Evolutionary conservation across 2,329 filamentous ascomycete species (phyloP).

Genomic region (Thermothelomyces thermophilus): DNA sequence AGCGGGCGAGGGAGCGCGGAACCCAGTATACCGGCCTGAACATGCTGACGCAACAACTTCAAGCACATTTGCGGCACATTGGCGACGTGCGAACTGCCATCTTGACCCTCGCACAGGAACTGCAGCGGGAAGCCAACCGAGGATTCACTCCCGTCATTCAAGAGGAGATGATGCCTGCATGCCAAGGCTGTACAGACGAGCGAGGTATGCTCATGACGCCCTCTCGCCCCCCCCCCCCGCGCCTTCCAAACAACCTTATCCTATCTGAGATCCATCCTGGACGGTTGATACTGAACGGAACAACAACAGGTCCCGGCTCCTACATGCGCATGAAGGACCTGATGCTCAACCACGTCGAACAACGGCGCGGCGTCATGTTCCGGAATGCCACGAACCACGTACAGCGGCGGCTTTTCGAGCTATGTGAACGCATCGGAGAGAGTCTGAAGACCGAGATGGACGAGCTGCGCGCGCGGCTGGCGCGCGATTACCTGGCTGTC

Average conservation of each 20-base stretch:
- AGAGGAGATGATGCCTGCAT: slow-evolving; percentile 22
- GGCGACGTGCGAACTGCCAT: slow-evolving; percentile 14
- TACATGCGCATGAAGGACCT: slow-evolving; percentile 25
- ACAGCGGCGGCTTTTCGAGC: slow-evolving; percentile 17
- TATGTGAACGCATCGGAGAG: slow-evolving; percentile 6
- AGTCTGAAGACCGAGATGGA: slow-evolving; percentile 8
- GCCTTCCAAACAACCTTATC: not conserved
- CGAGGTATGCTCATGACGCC: slow-evolving; percentile 9
- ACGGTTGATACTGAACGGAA: not conserved
- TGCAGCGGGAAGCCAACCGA: slow-evolving; percentile 25
- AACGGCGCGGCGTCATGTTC: slow-evolving; percentile 20
- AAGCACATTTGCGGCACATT: slow-evolving; percentile 13
- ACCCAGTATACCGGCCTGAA: slow-evolving; percentile 13
- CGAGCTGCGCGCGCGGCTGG: slow-evolving; percentile 8
- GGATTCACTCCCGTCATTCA: slow-evolving; percentile 23
- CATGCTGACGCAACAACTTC: slow-evolving; percentile 25
- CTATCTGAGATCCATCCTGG: not conserved
- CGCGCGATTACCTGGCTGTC: slow-evolving; percentile 19
- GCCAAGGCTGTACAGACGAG: slow-evolving; percentile 18
- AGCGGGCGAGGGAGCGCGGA: slow-evolving; percentile 12
- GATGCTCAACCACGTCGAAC: slow-evolving; percentile 23
- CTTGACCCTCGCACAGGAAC: slow-evolving; percentile 11
- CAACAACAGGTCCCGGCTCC: slow-evolving; percentile 18
- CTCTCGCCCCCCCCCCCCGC: not conserved
- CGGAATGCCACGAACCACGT: slow-evolving; percentile 20